A percentile compares a stretch with the other conserved stretches of the same genome.
These are phyloP conservation scores for Fusarium heterosporum DNA, from an alignment of 2,329 filamentous ascomycete species.

Conservation along the genomic window DNA sequence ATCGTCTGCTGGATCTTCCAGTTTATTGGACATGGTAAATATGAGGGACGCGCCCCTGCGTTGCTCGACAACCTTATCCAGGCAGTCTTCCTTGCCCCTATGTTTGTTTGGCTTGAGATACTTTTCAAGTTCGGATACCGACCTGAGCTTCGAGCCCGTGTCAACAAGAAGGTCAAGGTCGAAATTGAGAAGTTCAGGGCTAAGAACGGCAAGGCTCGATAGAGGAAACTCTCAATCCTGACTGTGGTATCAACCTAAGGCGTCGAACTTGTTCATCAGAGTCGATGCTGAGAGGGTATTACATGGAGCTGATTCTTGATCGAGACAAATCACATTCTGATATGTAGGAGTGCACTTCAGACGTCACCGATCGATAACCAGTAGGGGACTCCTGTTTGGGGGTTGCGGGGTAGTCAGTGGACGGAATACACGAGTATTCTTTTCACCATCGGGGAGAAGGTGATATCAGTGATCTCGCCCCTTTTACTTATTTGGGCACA, in stretches of 20 bases:
- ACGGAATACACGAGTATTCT: constrained; percentile 3
- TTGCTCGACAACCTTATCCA: constrained; percentile 92
- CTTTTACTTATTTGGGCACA: constrained; percentile 28
- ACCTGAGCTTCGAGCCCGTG: constrained; percentile 83
- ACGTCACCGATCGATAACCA: constrained; percentile 1
- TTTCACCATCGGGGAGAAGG: constrained; percentile 8
- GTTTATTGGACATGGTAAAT: constrained; percentile 90
- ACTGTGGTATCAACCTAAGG: constrained; percentile 2
- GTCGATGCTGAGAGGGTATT: constrained; percentile 2
- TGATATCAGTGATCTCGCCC: constrained; percentile 23
- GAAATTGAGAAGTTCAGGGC: constrained; percentile 81
- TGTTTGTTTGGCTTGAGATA: constrained; percentile 97
- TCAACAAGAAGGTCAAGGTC: constrained; percentile 79
- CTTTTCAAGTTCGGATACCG: constrained; percentile 93
- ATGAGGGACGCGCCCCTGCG: constrained; percentile 88
- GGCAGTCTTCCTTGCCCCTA: constrained; percentile 89
- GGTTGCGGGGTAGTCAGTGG: neutral
- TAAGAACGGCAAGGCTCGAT: constrained; percentile 65
- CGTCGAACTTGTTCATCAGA: neutral
- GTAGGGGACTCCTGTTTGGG: neutral
- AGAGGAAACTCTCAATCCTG: constrained; percentile 35
- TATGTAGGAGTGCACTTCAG: neutral
- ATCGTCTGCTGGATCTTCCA: constrained; percentile 86
- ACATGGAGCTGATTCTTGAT: constrained; percentile 5
- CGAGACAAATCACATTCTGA: constrained; percentile 3